Conservation (phyloP, 805 yeast genomes). For the Ogataea kodamae region DNA sequence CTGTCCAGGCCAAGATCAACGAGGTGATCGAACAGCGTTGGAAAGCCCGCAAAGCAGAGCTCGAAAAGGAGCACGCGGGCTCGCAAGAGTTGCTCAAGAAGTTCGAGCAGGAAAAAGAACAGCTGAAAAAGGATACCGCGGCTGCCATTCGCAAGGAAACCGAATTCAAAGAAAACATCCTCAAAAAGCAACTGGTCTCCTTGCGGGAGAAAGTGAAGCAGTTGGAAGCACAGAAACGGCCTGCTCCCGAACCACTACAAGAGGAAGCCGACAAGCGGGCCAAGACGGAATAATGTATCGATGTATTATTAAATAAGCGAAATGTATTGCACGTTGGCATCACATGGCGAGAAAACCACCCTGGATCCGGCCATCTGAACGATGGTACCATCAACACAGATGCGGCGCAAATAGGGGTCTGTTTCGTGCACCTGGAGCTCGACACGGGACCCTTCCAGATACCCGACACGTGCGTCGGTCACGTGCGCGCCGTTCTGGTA, state of each 20-base stretch:
- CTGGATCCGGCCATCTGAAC: conserved; percentile 21
- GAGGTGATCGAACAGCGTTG: conserved; percentile 35
- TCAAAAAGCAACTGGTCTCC: conserved; percentile 51
- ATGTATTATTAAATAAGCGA: conserved; percentile 3
- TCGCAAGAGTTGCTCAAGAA: conserved; percentile 17
- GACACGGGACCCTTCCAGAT: conserved; percentile 28
- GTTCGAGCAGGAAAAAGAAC: conserved; percentile 30
- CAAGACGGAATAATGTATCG: conserved; percentile 16
- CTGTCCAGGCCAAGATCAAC: conserved; percentile 36
- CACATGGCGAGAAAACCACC: conserved; percentile 4
- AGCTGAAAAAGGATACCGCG: conserved; percentile 43
- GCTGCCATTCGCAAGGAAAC: conserved; percentile 53
- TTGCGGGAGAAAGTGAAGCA: conserved; percentile 39
- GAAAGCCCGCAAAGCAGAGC: conserved; percentile 33
- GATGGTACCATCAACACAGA: conserved; percentile 69
- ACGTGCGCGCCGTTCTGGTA: conserved; percentile 58
- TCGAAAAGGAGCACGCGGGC: conserved; percentile 27
- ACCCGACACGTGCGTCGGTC: conserved; percentile 44
- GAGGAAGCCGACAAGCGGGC: conserved; percentile 20
- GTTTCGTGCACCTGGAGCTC: conserved; percentile 24
- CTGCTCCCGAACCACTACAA: conserved; percentile 17
- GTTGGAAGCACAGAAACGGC: conserved; percentile 22
- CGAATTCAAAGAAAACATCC: conserved; percentile 54
- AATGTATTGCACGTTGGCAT: conserved; percentile 1
- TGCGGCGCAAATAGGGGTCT: conserved; percentile 40